These are phyloP conservation scores for Chloranthus sessilifolius DNA, from an alignment of 164 flowering plant genomes.

Conservation along the genomic window DNA sequence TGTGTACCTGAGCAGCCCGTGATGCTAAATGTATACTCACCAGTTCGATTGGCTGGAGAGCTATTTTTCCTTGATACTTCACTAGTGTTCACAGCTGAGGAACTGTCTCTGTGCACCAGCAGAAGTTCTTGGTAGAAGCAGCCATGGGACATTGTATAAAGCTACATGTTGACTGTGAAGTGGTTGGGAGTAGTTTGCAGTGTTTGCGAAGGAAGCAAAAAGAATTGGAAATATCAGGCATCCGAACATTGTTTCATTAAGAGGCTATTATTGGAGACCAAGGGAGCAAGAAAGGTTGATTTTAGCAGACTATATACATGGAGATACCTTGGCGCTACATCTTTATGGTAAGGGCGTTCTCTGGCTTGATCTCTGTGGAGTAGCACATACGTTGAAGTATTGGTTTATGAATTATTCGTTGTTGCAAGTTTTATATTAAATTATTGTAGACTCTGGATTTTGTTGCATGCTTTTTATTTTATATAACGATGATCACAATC, in stretches of 20 bases:
- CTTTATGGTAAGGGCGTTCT: constrained; percentile 68
- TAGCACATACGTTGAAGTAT: too few relatives aligned
- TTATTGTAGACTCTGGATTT: too few relatives aligned
- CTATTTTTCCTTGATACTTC: constrained; percentile 73
- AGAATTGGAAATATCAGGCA: constrained; percentile 74
- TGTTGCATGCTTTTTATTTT: too few relatives aligned
- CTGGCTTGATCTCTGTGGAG: background rate
- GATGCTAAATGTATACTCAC: constrained; percentile 79
- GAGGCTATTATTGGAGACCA: constrained; percentile 97
- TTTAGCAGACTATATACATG: constrained; percentile 69
- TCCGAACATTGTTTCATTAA: constrained; percentile 66
- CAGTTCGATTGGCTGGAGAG: constrained; percentile 93
- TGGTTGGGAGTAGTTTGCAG: constrained; percentile 94
- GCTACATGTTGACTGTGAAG: constrained; percentile 92
- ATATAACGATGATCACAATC: too few relatives aligned
- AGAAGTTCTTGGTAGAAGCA: constrained; percentile 97
- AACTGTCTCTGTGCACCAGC: constrained; percentile 95
- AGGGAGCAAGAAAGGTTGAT: constrained; percentile 91
- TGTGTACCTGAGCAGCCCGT: constrained; percentile 52
- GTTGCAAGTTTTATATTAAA: too few relatives aligned
- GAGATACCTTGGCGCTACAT: constrained; percentile 88
- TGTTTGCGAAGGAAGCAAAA: constrained; percentile 86
- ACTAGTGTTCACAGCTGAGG: constrained; percentile 77
- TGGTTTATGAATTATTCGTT: too few relatives aligned
- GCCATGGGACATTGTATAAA: constrained; percentile 94